Evolutionary conservation across 257 asterid genomes (phyloP).

Genomic region (Agastache rugosa): DNA sequence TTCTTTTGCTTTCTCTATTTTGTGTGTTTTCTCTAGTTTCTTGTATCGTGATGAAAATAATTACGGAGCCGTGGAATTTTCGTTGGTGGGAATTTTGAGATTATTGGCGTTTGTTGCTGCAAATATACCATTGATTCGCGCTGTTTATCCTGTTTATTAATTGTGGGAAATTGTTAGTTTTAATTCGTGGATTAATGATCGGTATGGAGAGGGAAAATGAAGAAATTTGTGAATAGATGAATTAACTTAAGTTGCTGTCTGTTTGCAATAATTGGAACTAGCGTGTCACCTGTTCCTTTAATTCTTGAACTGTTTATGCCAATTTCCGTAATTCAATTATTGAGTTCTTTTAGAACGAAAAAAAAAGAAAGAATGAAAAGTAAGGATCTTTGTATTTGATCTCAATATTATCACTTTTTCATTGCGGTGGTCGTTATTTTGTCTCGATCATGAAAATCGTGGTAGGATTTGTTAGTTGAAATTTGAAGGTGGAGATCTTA

Average conservation of each 20-base stretch:
- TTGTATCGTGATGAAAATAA: neutral
- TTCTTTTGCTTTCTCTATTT: neutral
- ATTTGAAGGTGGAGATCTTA: constrained; percentile 5
- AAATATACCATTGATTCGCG: neutral
- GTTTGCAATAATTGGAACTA: constrained; percentile 25
- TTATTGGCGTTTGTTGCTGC: constrained; percentile 2
- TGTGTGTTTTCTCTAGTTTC: neutral
- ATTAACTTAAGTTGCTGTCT: neutral
- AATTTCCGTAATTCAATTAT: neutral
- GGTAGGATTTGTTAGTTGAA: constrained; percentile 23
- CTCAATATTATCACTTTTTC: constrained; percentile 1
- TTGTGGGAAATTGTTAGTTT: neutral
- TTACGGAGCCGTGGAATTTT: neutral
- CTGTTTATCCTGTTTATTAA: constrained; percentile 1
- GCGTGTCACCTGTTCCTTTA: constrained; percentile 4
- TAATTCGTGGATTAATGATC: neutral
- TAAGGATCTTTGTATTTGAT: constrained; percentile 1
- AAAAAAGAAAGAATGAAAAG: neutral
- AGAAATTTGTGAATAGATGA: neutral
- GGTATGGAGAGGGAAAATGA: constrained; percentile 1
- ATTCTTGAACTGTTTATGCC: constrained; percentile 1
- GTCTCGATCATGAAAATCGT: neutral
- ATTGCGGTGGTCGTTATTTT: neutral
- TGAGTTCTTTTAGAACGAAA: constrained; percentile 1
- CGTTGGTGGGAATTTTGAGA: too few species aligned